Evolutionary conservation across 2,329 filamentous ascomycete genomes (phyloP), one percentile per base, ranked within the genome.

Genomic region (Atkinsonella texensis): DNA sequence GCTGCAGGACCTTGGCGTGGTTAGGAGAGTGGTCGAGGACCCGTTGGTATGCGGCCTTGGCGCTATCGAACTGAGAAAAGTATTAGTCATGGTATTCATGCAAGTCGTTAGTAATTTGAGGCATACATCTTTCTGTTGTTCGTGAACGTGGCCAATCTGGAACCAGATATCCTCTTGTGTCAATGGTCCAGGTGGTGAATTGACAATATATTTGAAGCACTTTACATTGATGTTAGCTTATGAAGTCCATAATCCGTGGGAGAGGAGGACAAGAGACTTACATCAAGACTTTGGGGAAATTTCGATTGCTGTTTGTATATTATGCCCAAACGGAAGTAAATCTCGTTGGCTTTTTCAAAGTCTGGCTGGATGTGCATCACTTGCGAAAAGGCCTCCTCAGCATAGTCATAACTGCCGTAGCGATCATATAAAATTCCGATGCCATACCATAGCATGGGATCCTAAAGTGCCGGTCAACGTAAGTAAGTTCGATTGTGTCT

Each of bases 121-220:
- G 77, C 89, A 72, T 76, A 95, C 90, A 63, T 98, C 93, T 76
- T 97, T 97, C 69, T 97, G 91, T 63, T 97, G 93, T 66, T 98
- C 93, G 63, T 98, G 90, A 48, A 98, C 93, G 67, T 98, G 93
- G 28, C 93, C 93, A 63, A 98, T 97, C 69, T 98, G 93, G 74
- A 98, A 98, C 91, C 91, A 97, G 54, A 98, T 98, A 61, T 98
- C 93, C 68, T 97, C 91, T 67, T 97, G 90, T 0, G 90, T 96
- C 60, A 98, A 70, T 2, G 93, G 93, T 4, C 88, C 84, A 3
- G 93, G 93, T 31, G 93, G 91, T 50, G 95, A 90, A 59, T 81
- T 85, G 56, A 97, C 90, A 59, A 98, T 98, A 66, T 95, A 97
- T 70, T 93, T 93, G 74, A 98, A 98, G 74, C 93, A 97, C 88